A percentile compares a stretch with the other conserved stretches of the same genome.
These are phyloP conservation scores for Picochlorum sp. DNA, from an alignment of 139 green algal genomes.

Conservation along the genomic window DNA sequence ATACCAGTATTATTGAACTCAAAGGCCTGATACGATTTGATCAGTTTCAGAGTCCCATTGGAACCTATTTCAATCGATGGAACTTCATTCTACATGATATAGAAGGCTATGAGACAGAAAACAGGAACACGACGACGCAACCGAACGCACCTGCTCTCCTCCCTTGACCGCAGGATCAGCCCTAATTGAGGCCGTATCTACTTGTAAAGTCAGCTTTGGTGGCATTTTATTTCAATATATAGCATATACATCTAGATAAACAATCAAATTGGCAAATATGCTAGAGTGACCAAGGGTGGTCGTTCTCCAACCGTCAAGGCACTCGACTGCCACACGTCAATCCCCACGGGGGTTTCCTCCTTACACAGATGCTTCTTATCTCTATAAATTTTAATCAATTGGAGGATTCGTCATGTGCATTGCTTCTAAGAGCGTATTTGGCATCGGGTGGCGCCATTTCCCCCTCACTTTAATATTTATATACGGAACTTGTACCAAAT, in stretches of 20 bases:
- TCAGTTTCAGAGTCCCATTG: constrained; percentile 34
- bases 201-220: neutral
- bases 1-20: constrained; percentile 44
- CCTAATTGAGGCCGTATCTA: neutral
- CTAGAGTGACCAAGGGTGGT: too few species aligned
- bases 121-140: neutral
- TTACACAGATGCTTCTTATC: too few species aligned
- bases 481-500: too few species aligned
- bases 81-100: neutral
- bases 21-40: constrained; percentile 38
- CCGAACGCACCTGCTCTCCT: constrained; percentile 1
- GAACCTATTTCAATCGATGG: constrained; percentile 34
- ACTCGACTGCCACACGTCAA: too few species aligned
- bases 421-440: too few species aligned
- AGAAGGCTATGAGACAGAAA: neutral
- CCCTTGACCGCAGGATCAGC: neutral
- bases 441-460: too few species aligned
- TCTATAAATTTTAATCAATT: too few species aligned
- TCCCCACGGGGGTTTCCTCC: too few species aligned
- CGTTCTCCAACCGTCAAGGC: too few species aligned
- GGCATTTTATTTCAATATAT: neutral
- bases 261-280: too few species aligned
- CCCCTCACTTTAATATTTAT: too few species aligned
- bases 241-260: neutral
- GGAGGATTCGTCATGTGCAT: too few species aligned